Evolutionary conservation across 1,284 basidiomycete species (phyloP).

Genomic region (Boletellus deceptivus): DNA sequence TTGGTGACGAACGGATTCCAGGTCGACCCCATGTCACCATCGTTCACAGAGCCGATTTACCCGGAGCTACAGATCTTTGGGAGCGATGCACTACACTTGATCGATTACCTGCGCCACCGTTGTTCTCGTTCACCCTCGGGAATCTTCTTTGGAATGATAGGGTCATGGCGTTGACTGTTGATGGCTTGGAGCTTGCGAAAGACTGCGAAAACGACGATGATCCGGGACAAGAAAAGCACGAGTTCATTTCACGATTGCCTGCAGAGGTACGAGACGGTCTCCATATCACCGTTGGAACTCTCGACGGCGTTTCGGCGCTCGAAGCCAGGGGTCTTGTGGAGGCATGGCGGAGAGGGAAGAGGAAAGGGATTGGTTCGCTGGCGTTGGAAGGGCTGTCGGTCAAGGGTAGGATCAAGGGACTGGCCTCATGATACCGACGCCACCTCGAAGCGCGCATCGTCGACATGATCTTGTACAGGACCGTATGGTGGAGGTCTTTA

Average conservation of each 20-base stretch:
- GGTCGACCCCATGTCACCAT: slow-evolving; percentile 83
- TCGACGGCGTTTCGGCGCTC: slow-evolving; percentile 55
- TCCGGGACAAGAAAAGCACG: slow-evolving; percentile 40
- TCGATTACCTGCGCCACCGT: slow-evolving; percentile 41
- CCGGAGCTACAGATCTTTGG: slow-evolving; percentile 59
- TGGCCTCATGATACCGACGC: slow-evolving; percentile 15
- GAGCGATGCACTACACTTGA: slow-evolving; percentile 56
- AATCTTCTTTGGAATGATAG: slow-evolving; percentile 75
- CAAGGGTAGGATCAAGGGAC: slow-evolving; percentile 44
- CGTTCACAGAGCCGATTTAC: slow-evolving; percentile 67
- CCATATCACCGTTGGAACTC: slow-evolving; percentile 91
- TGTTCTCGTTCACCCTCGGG: slow-evolving; percentile 63
- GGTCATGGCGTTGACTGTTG: slow-evolving; percentile 77
- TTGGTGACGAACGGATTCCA: slow-evolving; percentile 50
- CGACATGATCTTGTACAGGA: background rate
- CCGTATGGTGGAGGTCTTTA: too few relatives aligned
- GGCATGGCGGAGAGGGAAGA: slow-evolving; percentile 47
- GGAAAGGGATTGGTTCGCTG: slow-evolving; percentile 32
- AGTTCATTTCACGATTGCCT: slow-evolving; percentile 51
- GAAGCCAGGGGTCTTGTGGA: slow-evolving; percentile 71
- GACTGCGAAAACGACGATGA: slow-evolving; percentile 14
- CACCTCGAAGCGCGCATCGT: background rate
- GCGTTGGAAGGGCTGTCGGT: slow-evolving; percentile 36
- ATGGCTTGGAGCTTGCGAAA: slow-evolving; percentile 45
- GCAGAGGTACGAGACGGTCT: slow-evolving; percentile 49